phyloP scores from a whole-genome alignment of 208 protist species.

The Crithidia fasciculata region DNA sequence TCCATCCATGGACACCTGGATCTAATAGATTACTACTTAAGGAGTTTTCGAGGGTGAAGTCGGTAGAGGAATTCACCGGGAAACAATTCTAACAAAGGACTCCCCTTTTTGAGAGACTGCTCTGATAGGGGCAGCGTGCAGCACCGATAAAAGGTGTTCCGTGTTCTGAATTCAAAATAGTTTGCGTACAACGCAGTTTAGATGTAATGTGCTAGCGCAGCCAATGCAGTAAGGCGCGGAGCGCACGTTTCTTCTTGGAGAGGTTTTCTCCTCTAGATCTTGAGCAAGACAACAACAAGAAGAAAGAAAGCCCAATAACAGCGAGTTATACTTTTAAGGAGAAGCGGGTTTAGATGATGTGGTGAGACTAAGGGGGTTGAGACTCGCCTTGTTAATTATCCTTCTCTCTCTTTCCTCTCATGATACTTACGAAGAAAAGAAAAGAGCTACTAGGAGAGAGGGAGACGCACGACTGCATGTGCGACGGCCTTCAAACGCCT shows the following conservation, averaged over 20 bases:
- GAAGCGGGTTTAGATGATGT: not conserved
- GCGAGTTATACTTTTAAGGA: not conserved
- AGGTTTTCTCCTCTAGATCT: constrained; percentile 1
- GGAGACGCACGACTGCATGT: no score
- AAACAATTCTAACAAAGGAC: not conserved
- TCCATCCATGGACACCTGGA: not conserved
- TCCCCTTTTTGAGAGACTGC: not conserved
- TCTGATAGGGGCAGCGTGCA: not conserved
- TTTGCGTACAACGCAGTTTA: not conserved
- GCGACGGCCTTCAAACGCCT: no score
- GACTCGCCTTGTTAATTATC: no score
- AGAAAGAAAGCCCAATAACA: not conserved
- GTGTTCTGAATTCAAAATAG: not conserved
- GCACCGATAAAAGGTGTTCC: not conserved
- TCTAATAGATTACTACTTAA: not conserved
- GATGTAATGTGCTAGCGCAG: not conserved
- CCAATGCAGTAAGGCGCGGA: constrained; percentile 1
- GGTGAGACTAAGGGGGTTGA: no score
- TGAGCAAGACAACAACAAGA: not conserved
- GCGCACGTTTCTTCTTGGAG: not conserved
- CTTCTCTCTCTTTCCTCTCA: no score
- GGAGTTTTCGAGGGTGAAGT: not conserved
- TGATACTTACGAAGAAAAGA: no score
- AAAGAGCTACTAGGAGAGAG: no score
- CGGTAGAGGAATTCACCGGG: not conserved